Percentiles rank a stretch among this genome's conserved stretches.
phyloP scores from a whole-genome alignment of 306 rosid genomes.

The Geum urbanum region DNA sequence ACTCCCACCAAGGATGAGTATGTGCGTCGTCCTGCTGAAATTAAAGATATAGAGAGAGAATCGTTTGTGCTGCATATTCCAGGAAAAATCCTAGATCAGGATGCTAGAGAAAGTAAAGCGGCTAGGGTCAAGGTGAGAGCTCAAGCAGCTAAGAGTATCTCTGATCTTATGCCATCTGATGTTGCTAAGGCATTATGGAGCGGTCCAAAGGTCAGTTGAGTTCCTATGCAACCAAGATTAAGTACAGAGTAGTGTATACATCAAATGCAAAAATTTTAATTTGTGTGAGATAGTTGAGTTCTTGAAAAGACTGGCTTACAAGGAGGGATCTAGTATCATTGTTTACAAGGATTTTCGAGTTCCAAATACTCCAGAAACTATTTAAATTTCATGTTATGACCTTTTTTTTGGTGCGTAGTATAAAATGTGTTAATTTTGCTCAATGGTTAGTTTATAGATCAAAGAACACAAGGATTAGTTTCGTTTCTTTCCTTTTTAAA shows the following conservation, averaged over 20 bases:
- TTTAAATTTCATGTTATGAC: not conserved
- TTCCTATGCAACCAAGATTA: constrained; percentile 1
- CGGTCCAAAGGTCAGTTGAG: constrained; percentile 76
- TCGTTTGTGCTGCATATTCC: constrained; percentile 79
- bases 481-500: not conserved
- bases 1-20: constrained; percentile 64
- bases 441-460: not conserved
- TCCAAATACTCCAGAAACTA: not conserved
- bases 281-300: not conserved
- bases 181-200: constrained; percentile 86
- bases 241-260: not conserved
- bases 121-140: constrained; percentile 77
- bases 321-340: not conserved
- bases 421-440: not conserved
- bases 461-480: not conserved
- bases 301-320: not conserved
- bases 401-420: not conserved
- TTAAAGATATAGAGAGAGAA: constrained; percentile 70
- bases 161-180: constrained; percentile 95
- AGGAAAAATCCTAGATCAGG: constrained; percentile 53
- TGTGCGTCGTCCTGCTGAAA: constrained; percentile 81
- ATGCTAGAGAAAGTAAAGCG: constrained; percentile 47
- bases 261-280: not conserved
- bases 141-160: constrained; percentile 67
- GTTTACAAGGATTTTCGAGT: not conserved